Evolutionary conservation across 169 alveolate species (phyloP).

Genomic region (Cryptosporidium viatorum): DNA sequence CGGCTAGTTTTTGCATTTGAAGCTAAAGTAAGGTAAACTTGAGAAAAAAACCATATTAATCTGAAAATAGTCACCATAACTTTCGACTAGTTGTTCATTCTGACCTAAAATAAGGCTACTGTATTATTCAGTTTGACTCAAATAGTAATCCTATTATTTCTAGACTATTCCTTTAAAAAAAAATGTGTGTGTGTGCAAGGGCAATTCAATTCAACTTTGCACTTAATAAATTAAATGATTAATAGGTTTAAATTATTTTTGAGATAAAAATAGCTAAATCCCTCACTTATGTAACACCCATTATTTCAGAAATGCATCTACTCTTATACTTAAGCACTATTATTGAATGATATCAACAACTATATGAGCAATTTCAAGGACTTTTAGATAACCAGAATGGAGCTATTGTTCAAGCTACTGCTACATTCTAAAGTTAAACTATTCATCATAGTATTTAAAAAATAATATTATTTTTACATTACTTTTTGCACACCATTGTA

Average conservation of each 20-base stretch:
- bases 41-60: neutral
- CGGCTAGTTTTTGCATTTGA: slow-evolving; percentile 17
- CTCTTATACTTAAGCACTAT: neutral
- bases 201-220: neutral
- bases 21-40: neutral
- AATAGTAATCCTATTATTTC: neutral
- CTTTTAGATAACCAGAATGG: neutral
- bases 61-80: neutral
- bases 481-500: neutral
- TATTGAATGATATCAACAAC: neutral
- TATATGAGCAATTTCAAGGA: neutral
- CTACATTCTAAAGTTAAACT: neutral
- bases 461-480: neutral
- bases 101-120: neutral
- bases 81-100: neutral
- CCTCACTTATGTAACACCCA: neutral
- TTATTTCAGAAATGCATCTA: neutral
- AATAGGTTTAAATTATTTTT: too few relatives aligned
- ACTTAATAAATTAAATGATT: neutral
- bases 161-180: neutral
- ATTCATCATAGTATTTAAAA: neutral
- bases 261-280: neutral
- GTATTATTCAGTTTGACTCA: neutral
- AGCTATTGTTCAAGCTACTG: neutral
- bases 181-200: slow-evolving; percentile 13